Percentiles rank a stretch among this genome's conserved stretches.
Evolutionary conservation across 2,329 filamentous ascomycete species (phyloP).

Genomic region (Blastomyces parvus): DNA sequence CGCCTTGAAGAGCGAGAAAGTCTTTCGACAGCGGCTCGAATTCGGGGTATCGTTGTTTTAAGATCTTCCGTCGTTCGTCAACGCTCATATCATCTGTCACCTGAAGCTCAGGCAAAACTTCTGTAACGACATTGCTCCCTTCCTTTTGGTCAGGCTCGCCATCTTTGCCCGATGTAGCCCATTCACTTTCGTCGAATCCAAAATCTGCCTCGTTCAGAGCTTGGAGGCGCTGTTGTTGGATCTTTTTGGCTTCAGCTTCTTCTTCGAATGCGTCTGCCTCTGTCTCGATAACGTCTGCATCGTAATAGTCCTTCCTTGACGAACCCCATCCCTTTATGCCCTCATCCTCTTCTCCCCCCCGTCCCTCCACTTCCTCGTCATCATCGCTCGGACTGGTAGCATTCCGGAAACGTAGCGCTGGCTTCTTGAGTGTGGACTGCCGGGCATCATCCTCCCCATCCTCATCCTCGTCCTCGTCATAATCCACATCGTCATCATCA

Average conservation of each 20-base stretch:
- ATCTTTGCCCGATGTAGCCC: slow-evolving; percentile 53
- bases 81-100: slow-evolving; percentile 69
- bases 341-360: slow-evolving; percentile 47
- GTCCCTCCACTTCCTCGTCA: slow-evolving; percentile 37
- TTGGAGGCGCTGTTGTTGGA: slow-evolving; percentile 84
- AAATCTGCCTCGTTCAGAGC: slow-evolving; percentile 90
- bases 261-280: slow-evolving; percentile 75
- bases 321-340: slow-evolving; percentile 71
- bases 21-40: slow-evolving; percentile 80
- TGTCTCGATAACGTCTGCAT: slow-evolving; percentile 67
- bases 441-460: slow-evolving; percentile 23
- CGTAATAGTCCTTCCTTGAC: slow-evolving; percentile 83
- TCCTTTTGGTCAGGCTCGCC: slow-evolving; percentile 41
- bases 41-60: slow-evolving; percentile 80
- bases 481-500: slow-evolving; percentile 29
- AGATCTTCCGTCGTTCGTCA: slow-evolving; percentile 63
- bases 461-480: slow-evolving; percentile 29
- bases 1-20: slow-evolving; percentile 57
- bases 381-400: slow-evolving; percentile 19
- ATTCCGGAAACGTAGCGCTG: slow-evolving; percentile 17
- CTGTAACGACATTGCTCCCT: slow-evolving; percentile 57
- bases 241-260: slow-evolving; percentile 74
- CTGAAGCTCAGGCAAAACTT: slow-evolving; percentile 74
- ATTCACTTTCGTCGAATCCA: slow-evolving; percentile 81
- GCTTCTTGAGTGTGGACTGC: slow-evolving; percentile 16